phyloP scores from a whole-genome alignment of 139 green algal species.

The Micractinium conductrix region DNA sequence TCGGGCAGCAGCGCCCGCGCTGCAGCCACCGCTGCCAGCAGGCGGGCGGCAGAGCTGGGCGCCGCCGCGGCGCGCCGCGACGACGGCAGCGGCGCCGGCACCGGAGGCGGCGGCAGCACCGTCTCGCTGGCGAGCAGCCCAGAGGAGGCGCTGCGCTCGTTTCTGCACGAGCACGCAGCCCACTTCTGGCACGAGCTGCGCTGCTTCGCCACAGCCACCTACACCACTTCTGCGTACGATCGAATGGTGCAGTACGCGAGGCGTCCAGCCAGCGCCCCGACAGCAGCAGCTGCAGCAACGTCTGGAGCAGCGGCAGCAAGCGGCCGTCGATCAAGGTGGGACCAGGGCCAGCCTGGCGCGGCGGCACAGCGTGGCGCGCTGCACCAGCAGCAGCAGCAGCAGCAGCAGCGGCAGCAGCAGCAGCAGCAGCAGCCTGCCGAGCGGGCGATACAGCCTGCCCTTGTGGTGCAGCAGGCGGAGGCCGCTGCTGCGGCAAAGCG shows the following conservation, averaged over 20 bases:
- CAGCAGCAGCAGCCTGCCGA: background rate
- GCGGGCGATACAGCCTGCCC: background rate
- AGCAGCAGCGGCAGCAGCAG: background rate
- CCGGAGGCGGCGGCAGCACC: background rate
- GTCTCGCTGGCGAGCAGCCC: background rate
- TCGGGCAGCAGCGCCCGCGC: background rate
- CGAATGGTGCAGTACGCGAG: background rate
- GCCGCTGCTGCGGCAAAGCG: background rate
- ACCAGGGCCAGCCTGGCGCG: background rate
- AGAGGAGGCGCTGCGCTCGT: constrained; percentile 32
- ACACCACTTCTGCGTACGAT: constrained; percentile 2
- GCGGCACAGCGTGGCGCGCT: background rate
- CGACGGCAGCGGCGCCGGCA: background rate
- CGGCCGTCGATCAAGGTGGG: constrained; percentile 5
- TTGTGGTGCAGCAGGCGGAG: background rate
- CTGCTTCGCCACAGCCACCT: constrained; percentile 25
- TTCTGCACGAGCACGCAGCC: constrained; percentile 26
- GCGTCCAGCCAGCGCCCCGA: background rate
- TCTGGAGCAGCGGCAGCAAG: background rate
- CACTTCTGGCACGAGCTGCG: constrained; percentile 54
- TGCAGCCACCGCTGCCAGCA: background rate
- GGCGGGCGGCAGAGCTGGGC: background rate
- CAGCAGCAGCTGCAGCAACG: too few relatives aligned
- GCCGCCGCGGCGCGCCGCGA: background rate
- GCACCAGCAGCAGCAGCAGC: background rate